Evolutionary conservation across 768 basidiomycete genomes (phyloP), one percentile per base, ranked within the genome.

Genomic region (Leccinum disarticulatum): DNA sequence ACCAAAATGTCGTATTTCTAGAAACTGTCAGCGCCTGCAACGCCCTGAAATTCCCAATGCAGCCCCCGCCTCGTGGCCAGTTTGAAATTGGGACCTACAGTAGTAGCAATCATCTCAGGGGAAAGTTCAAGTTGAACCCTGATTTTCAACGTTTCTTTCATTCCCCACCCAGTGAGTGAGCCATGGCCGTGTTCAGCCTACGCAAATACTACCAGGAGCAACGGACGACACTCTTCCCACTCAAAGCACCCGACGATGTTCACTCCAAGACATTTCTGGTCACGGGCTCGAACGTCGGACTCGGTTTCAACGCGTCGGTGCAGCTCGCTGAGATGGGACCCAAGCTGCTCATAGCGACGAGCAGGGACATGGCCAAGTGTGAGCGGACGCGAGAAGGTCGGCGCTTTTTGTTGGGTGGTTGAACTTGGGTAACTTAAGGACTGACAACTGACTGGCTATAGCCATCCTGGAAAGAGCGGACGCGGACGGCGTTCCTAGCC

Each of bases 211-310:
- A 68, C 10, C 65, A 56, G 22, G 69, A 69, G 36, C 68, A 72
- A 56, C 57, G 63, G 50, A 58, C 28, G n/a, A 33, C n/a, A 2
- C 61, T 73, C 22, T 65, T 59, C 13, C 35, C 41, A 5, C 52
- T 57, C 13, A 25, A 15, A 19, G 30, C 50, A 13, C 31, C 25
- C 1, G 70, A 61, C 6, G 76, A 82, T 56, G 68, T 85, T 15
- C 64, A 68, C 7, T 79, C 77, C 4, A 80, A 80, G 66, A 79
- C 78, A 6, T 72, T 84, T 19, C 59, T 83, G 10, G 76, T 86
- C 22, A 72, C 77, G 15, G 79, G 78, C 6, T 80, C 82, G 0
- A 86, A 83, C 62, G 71, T 73, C 22, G 84, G 68, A 11, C 25
- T 72, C 11, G 71, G 67, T 9, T 58, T 70, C 33, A 68, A 70